Conservation (phyloP, 139 green algal genomes). For the Picochlorum sp. region DNA sequence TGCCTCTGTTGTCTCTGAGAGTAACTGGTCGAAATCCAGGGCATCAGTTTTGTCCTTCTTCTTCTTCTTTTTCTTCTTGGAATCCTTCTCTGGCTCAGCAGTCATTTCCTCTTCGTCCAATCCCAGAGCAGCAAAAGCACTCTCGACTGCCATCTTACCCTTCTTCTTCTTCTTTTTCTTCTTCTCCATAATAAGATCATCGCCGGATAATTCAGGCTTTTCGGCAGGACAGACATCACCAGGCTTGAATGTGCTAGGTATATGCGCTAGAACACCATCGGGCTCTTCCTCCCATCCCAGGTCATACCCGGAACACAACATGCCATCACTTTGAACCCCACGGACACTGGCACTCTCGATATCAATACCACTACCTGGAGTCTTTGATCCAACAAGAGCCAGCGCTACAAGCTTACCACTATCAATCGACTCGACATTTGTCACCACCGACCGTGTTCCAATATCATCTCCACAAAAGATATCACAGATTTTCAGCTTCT, state of each 20-base stretch:
- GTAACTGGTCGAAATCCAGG: constrained; percentile 58
- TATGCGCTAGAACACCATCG: constrained; percentile 47
- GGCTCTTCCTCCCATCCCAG: constrained; percentile 54
- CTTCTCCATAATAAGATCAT: constrained; percentile 37
- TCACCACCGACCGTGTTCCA: constrained; percentile 48
- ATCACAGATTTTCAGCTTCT: constrained; percentile 45
- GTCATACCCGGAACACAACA: constrained; percentile 74
- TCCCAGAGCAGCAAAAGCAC: constrained; percentile 53
- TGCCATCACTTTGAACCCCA: constrained; percentile 64
- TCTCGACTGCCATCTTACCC: constrained; percentile 17
- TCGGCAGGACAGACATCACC: constrained; percentile 37
- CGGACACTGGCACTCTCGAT: constrained; percentile 52
- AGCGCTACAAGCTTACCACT: constrained; percentile 61
- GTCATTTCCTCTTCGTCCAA: constrained; percentile 13
- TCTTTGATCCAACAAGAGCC: constrained; percentile 50
- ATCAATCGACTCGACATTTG: constrained; percentile 53
- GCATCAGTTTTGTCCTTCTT: constrained; percentile 50
- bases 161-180: constrained; percentile 45
- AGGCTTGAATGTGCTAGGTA: constrained; percentile 40
- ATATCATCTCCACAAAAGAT: constrained; percentile 32
- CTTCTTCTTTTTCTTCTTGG: constrained; percentile 38
- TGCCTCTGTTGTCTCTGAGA: constrained; percentile 31
- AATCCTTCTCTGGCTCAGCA: constrained; percentile 25
- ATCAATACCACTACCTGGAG: constrained; percentile 41
- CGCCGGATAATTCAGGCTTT: constrained; percentile 8